Conservation (phyloP, 345 rosid species). For the Geranium brycei region DNA sequence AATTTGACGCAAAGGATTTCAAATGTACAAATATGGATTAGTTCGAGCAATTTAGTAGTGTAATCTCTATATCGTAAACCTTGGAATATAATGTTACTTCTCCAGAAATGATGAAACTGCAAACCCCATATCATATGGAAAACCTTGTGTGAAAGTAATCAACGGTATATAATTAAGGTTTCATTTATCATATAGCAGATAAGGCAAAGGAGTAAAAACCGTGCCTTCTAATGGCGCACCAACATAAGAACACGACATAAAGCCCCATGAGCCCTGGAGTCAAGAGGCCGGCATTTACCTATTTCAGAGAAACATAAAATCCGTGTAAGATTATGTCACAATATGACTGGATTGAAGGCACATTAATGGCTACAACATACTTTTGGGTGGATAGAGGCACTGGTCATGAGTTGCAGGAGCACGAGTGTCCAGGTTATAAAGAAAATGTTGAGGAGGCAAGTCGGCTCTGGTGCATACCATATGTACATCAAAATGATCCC, state of each 20-base stretch:
- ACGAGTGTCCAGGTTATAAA: slow-evolving; percentile 87
- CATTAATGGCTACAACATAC: slow-evolving; percentile 20
- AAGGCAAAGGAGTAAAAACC: slow-evolving; percentile 4
- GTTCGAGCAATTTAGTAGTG: no score
- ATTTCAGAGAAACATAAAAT: slow-evolving; percentile 11
- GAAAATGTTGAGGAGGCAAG: slow-evolving; percentile 88
- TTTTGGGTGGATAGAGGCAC: slow-evolving; percentile 74
- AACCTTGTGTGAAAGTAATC: no score
- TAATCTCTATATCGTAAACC: no score
- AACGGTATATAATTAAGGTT: no score
- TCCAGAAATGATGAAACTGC: no score
- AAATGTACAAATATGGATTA: no score
- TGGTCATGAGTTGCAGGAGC: slow-evolving; percentile 88
- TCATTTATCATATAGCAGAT: no score
- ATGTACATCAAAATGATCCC: slow-evolving; percentile 89
- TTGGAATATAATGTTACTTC: no score
- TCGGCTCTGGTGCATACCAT: slow-evolving; percentile 75
- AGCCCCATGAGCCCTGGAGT: slow-evolving; percentile 97
- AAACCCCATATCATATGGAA: no score
- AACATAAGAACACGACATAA: slow-evolving; percentile 75
- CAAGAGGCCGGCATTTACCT: slow-evolving; percentile 74
- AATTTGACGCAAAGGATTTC: no score
- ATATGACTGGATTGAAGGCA: slow-evolving; percentile 3
- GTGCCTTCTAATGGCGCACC: slow-evolving; percentile 94
- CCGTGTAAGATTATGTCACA: background rate